These are phyloP conservation scores for Aspergillus neoniger DNA, from an alignment of 2,329 filamentous ascomycete genomes.

Conservation along the genomic window DNA sequence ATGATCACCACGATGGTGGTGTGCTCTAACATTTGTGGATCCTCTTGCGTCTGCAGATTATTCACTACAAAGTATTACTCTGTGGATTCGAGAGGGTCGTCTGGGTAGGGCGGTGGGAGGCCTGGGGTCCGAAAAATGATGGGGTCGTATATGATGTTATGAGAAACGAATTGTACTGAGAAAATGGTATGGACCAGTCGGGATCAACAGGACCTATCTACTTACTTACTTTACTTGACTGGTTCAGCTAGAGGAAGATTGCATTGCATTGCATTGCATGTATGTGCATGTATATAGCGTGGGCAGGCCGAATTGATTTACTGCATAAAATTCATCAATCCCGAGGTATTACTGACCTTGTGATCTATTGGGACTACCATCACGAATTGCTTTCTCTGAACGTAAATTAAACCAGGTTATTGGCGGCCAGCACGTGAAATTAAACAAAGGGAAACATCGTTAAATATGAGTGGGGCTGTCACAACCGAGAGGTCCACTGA, in stretches of 20 bases:
- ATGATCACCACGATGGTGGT: neutral
- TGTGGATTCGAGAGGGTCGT: neutral
- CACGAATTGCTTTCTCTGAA: too few species aligned
- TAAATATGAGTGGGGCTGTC: too few species aligned
- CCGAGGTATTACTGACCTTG: too few species aligned
- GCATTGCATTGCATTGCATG: too few species aligned
- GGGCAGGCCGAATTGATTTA: neutral
- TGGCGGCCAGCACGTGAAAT: too few species aligned
- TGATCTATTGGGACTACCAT: too few species aligned
- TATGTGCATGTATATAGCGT: neutral
- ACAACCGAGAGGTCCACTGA: too few species aligned
- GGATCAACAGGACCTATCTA: neutral
- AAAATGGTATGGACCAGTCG: neutral
- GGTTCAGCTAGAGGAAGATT: neutral
- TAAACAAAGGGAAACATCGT: too few species aligned
- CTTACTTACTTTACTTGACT: neutral
- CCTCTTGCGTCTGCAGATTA: neutral
- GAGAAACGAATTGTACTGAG: too few species aligned
- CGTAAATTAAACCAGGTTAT: too few species aligned
- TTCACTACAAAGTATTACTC: neutral
- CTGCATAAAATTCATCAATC: neutral
- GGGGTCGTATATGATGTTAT: too few species aligned
- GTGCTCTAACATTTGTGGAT: conserved; percentile 13
- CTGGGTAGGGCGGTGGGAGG: neutral
- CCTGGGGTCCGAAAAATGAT: too few species aligned